Evolutionary conservation across 2,329 filamentous ascomycete species (phyloP), one percentile per base, ranked within the genome.

Genomic region (Cladosporium cucumerinum): DNA sequence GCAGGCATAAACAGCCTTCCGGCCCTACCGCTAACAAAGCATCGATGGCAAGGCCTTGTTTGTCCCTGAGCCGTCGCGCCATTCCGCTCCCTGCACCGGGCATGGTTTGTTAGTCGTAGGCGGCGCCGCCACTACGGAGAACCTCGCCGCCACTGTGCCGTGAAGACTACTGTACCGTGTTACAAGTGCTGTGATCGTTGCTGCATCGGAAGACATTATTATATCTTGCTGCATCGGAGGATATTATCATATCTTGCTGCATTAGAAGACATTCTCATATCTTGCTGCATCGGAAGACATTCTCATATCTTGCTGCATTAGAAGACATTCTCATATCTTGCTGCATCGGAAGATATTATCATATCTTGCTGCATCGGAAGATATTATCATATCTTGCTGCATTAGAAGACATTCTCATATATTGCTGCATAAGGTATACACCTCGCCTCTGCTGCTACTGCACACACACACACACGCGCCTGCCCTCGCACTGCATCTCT

Each of bases 21-120:
- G 51, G 51, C 25, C 51, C 51, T 30, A 12, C 18, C 51, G 51
- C 51, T 54, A 54, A 54, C 51, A 54, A 54, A 54, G 51, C 51
- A 54, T 32, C 26, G 51, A 28, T n/a, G 39, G 39, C 28, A 30
- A 8, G 21, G 51, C 26, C 51, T 30, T 54, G 30, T 54, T 30
- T 54, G 30, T 54, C 30, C 51, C 39, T 46, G 39, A n/a, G 8
- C 10, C 32, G 32, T 34, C 32, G 32, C 32, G 32, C 32, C 8
- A 34, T 14, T 32, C 18, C 36, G n/a, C 36, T 43, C 36, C 36
- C 36, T 43, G 36, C 16, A 43, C 36, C 36, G 36, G 14, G 39
- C 39, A 11, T 46, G 39, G 39, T 21, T 46, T 46, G n/a, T 46
- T 46, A 46, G 39, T 46, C 39, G 39, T 21, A n/a, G 39, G 25